Conservation (phyloP, 768 basidiomycete species). For the Leccinum pellstonianum region DNA sequence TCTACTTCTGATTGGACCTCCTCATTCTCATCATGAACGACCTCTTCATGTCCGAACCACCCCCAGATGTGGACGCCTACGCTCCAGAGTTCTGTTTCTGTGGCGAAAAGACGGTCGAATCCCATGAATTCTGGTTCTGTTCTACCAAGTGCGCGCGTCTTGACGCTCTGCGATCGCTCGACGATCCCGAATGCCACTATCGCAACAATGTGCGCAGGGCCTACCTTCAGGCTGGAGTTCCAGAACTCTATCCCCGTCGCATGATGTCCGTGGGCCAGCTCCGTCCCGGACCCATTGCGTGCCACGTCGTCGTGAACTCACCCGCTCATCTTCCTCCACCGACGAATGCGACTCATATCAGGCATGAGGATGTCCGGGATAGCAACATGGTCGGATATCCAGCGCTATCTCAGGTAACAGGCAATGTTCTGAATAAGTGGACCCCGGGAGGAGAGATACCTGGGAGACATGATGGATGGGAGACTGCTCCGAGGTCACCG, state of each 20-base stretch:
- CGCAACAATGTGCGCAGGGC: constrained; percentile 23
- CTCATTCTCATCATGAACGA: neutral
- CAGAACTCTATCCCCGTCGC: constrained; percentile 6
- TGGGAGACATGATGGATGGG: constrained; percentile 2
- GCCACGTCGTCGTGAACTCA: neutral
- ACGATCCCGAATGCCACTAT: constrained; percentile 24
- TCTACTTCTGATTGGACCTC: neutral
- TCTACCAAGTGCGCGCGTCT: constrained; percentile 27
- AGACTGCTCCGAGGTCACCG: neutral
- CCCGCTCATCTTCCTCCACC: constrained; percentile 1
- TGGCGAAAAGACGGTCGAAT: constrained; percentile 21
- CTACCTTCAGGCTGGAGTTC: constrained; percentile 3
- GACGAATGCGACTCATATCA: neutral
- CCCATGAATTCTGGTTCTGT: constrained; percentile 32
- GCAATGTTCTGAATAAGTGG: constrained; percentile 8
- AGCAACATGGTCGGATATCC: constrained; percentile 7
- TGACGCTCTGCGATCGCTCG: constrained; percentile 30
- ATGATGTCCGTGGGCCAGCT: constrained; percentile 13
- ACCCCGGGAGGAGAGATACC: neutral
- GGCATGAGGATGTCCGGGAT: neutral
- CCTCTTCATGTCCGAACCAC: constrained; percentile 4
- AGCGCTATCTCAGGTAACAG: constrained; percentile 22
- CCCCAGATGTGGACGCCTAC: constrained; percentile 11
- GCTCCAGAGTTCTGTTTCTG: constrained; percentile 26
- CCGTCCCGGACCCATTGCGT: neutral